phyloP scores from a whole-genome alignment of 106 monocot genomes.

The Gastrodia elata region DNA sequence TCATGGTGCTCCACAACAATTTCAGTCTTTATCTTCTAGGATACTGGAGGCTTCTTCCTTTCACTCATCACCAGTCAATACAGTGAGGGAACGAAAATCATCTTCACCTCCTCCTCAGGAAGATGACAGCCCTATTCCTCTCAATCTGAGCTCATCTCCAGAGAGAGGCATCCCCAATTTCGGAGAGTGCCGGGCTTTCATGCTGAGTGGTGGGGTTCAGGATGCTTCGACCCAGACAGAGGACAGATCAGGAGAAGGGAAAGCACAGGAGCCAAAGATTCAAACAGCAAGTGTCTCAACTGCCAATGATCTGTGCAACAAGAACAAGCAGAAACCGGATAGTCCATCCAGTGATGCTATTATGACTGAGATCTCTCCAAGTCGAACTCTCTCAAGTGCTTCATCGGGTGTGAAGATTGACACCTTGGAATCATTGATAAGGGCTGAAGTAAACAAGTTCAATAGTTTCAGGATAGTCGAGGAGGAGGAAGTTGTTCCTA shows the following conservation, averaged over 20 bases:
- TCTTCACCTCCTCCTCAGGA: conserved; percentile 14
- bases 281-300: conserved; percentile 19
- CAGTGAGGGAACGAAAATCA: conserved; percentile 24
- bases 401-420: conserved; percentile 34
- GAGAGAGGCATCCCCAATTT: conserved; percentile 11
- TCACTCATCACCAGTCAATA: conserved; percentile 21
- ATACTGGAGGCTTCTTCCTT: conserved; percentile 19
- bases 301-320: conserved; percentile 18
- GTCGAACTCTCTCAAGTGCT: conserved; percentile 13
- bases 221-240: conserved; percentile 68
- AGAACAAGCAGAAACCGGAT: neutral
- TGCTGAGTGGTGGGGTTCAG: conserved; percentile 17
- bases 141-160: conserved; percentile 6
- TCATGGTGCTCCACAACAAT: conserved; percentile 10
- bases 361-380: conserved; percentile 25
- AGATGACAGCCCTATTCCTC: conserved; percentile 19
- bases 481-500: conserved; percentile 32
- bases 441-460: conserved; percentile 26
- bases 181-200: conserved; percentile 24
- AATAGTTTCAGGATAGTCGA: conserved; percentile 35
- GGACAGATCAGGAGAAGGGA: conserved; percentile 11
- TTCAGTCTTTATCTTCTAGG: conserved; percentile 19
- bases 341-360: neutral
- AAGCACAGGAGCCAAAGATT: neutral
- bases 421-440: conserved; percentile 54